Evolutionary conservation across 352 stramenopile species (phyloP), one percentile per base, ranked within the genome.

Genomic region (Phytophthora brassicae): DNA sequence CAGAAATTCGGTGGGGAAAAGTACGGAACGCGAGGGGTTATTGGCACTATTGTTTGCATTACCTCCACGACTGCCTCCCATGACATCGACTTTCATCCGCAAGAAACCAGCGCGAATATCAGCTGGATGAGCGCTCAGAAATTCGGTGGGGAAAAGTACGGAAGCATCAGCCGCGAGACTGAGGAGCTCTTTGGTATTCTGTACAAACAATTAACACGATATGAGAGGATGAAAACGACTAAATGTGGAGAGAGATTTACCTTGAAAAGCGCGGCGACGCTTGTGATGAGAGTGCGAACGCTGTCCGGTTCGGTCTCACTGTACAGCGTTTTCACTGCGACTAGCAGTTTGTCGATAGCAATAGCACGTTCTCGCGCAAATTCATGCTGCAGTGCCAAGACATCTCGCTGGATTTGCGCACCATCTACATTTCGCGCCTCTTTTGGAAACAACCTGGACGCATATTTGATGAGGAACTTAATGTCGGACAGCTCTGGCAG

Each of bases 181-280:
- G 29, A 88, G 90, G 23, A 96, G 64, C 48, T 97, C 89, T 38
- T 88, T 89, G 9, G 89, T 89, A 63, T 83, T 94, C 63, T 88
- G 35, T 23, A 44, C 55, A 12, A 41, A 8, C 8, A 59, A 22
- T 16, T n/a, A 46, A 16, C 8, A 60, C 28, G 17, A 13, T 4
- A 29, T 24, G 22, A 60, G 11, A 31, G 44, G 39, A 44, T 17
- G n/a, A 17, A n/a, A 24, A 41, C n/a, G 35, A 41, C n/a, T 44
- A 44, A 23, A n/a, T 39, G 14, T 13, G 11, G 8, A 12, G 11
- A n/a, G 11, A 43, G 36, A 7, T 29, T 51, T 65, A 87, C 79
- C 61, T 95, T 89, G 71, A 96, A 96, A 14, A 92, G 75, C 20
- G 49, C 60, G 0, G 75, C 84, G 38, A 96, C 82, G 23, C 44